phyloP scores from a whole-genome alignment of 257 asterid species.

The Ophiorrhiza pumila region DNA sequence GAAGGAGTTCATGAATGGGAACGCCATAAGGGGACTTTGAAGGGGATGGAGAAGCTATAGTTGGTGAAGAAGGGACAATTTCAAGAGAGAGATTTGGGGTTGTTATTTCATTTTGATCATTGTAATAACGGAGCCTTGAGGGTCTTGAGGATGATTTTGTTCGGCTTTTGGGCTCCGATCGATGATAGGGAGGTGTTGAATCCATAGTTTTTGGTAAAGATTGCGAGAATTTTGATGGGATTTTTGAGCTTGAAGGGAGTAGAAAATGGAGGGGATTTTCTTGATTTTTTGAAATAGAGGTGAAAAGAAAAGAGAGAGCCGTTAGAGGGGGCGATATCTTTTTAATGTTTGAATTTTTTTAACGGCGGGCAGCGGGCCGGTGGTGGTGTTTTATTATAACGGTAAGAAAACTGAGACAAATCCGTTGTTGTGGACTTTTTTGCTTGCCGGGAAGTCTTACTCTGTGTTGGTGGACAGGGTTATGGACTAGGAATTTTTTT shows the following conservation, averaged over 20 bases:
- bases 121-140: slow-evolving; percentile 56
- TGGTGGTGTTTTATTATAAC: slow-evolving; percentile 27
- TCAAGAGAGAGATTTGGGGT: slow-evolving; percentile 67
- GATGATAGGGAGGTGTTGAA: slow-evolving; percentile 48
- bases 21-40: slow-evolving; percentile 49
- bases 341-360: neutral
- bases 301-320: slow-evolving; percentile 40
- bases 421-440: slow-evolving; percentile 22
- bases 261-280: neutral
- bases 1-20: slow-evolving; percentile 55
- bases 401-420: slow-evolving; percentile 34
- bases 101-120: slow-evolving; percentile 37
- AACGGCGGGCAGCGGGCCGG: slow-evolving; percentile 1
- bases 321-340: slow-evolving; percentile 32
- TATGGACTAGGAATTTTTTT: neutral
- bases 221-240: neutral
- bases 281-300: slow-evolving; percentile 6
- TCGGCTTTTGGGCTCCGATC: slow-evolving; percentile 46
- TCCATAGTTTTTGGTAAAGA: slow-evolving; percentile 40
- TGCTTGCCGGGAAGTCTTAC: neutral
- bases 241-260: slow-evolving; percentile 9
- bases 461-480: neutral
- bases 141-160: slow-evolving; percentile 68
- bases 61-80: slow-evolving; percentile 65
- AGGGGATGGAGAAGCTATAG: slow-evolving; percentile 50